Percentiles rank a stretch among this genome's conserved stretches.
Conservation (phyloP, 495 filamentous ascomycete species). For the Penicillium samsonianum region DNA sequence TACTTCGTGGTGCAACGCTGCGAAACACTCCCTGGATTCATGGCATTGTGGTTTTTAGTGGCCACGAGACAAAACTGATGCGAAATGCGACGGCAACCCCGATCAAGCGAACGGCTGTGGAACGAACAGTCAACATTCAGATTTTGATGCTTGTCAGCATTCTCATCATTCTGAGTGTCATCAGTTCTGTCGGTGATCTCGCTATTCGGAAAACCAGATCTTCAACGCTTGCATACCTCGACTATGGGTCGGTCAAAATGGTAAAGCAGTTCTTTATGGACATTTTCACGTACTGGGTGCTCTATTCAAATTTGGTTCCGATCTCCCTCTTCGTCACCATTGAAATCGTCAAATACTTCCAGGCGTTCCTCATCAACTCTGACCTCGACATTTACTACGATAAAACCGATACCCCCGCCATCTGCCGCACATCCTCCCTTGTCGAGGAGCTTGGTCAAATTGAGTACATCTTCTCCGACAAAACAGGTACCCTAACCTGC, state of each 20-base stretch:
- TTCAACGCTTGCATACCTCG: slow-evolving; percentile 68
- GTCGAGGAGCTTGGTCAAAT: slow-evolving; percentile 98
- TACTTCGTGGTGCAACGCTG: slow-evolving; percentile 90
- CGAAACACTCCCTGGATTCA: slow-evolving; percentile 98
- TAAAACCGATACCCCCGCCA: slow-evolving; percentile 90
- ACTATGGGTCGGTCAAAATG: slow-evolving; percentile 58
- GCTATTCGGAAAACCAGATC: slow-evolving; percentile 65
- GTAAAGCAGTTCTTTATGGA: slow-evolving; percentile 88
- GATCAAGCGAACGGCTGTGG: slow-evolving; percentile 96
- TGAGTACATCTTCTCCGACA: slow-evolving; percentile 98
- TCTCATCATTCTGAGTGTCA: slow-evolving; percentile 77
- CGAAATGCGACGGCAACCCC: slow-evolving; percentile 96
- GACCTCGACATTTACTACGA: slow-evolving; percentile 99
- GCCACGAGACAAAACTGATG: slow-evolving; percentile 99
- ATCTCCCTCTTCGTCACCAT: slow-evolving; percentile 98
- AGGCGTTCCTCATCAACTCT: slow-evolving; percentile 94
- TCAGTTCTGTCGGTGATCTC: slow-evolving; percentile 90
- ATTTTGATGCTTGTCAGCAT: slow-evolving; percentile 88
- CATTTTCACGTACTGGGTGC: slow-evolving; percentile 96
- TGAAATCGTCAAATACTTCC: slow-evolving; percentile 96
- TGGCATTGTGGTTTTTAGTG: slow-evolving; percentile 95
- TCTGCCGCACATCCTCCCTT: slow-evolving; percentile 91
- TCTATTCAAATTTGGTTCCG: slow-evolving; percentile 96
- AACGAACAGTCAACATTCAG: slow-evolving; percentile 87
- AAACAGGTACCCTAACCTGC: slow-evolving; percentile 98